Percentiles rank a stretch among this genome's conserved stretches.
These are phyloP conservation scores for Mitragyna speciosa DNA, from an alignment of 257 asterid species.

Conservation along the genomic window DNA sequence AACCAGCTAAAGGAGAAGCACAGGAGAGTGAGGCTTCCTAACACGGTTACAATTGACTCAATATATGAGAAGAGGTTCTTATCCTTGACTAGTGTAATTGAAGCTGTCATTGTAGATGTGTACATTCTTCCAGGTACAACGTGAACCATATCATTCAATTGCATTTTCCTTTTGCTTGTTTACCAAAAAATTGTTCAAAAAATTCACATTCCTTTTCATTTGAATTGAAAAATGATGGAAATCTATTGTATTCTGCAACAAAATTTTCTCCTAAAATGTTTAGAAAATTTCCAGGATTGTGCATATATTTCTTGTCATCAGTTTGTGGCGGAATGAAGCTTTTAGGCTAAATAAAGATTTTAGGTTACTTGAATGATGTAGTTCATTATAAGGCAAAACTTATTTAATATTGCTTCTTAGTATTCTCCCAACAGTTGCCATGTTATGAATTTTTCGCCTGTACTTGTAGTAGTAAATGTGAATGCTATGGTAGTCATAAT, in stretches of 20 bases:
- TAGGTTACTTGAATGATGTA: background rate
- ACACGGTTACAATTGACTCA: constrained; percentile 78
- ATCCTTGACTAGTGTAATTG: constrained; percentile 77
- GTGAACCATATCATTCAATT: background rate
- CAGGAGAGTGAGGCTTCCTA: constrained; percentile 64
- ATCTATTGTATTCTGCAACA: background rate
- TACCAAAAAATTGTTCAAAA: background rate
- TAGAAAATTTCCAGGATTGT: background rate
- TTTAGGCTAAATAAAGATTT: background rate
- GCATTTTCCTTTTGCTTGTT: background rate
- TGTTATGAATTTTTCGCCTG: background rate
- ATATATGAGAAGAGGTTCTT: constrained; percentile 77
- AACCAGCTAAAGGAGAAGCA: constrained; percentile 61
- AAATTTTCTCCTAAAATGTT: background rate
- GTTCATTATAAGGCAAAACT: background rate
- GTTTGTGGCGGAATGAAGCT: background rate
- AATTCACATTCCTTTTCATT: background rate
- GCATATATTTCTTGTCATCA: background rate
- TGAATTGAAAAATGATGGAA: background rate
- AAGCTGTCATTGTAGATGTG: constrained; percentile 74
- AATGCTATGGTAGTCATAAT: background rate
- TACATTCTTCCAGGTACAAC: constrained; percentile 80
- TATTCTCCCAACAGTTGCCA: background rate
- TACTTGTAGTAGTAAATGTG: background rate
- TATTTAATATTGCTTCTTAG: background rate